Evolutionary conservation across 2,329 filamentous ascomycete species (phyloP), one percentile per base, ranked within the genome.

Genomic region (Leptoxyphium fumago): DNA sequence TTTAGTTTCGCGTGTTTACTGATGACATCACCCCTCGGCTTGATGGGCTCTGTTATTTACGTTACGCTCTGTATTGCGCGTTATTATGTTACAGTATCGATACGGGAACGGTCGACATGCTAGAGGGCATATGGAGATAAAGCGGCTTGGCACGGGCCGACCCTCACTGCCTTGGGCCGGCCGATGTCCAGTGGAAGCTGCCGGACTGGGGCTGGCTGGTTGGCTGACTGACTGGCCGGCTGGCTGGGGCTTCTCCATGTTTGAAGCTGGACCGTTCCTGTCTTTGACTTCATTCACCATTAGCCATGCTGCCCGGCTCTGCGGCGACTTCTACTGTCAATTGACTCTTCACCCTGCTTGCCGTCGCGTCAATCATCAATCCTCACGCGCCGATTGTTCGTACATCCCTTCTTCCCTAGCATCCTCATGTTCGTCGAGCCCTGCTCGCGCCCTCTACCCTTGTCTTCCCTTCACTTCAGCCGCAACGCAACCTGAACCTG

Each of bases 391-490:
- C 34, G 34, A 47, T 49, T 49, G 47, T 49, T 49, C 45, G 47
- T 49, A 49, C 41, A 39, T 21, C 45, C 45, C 40, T 43, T 29
- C 45, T 34, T 49, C 34, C 21, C 47, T 50, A 40, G 39, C 46
- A 48, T 41, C 48, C 46, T 39, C 45, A 43, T 38, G 43, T 45
- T 46, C 38, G 41, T 47, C 40, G 38, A 46, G 38, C 44, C 45
- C 48, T 38, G 34, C 29, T 9, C 41, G 38, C 41, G 41, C 47
- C 46, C 46, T 44, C 48, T 45, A 48, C 46, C 48, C 53, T 50
- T 50, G 45, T 46, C 47, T 47, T 50, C 50, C 38, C 43, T 43
- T 44, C 50, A 53, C 43, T 59, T 45, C 4, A 45, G 50, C 10
- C 54, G 55, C 29, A 55, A 46, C 15, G 60, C 21, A 4, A 3